Conservation (phyloP, 352 stramenopile genomes). For the Phytophthora pini region DNA sequence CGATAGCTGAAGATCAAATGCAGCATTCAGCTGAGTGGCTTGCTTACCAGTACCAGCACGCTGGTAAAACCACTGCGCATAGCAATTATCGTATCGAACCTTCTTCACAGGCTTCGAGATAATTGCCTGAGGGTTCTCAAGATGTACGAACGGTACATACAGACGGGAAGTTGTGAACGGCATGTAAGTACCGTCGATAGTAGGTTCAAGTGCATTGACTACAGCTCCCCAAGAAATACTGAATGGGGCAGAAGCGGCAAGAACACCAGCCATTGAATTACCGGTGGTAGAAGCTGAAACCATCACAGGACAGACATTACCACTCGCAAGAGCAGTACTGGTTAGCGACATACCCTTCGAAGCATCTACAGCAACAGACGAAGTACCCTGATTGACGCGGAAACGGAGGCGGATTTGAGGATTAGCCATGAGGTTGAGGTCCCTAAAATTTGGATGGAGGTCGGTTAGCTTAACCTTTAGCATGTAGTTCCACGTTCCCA, state of each 20-base stretch:
- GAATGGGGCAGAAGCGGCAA: neutral
- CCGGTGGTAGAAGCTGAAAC: neutral
- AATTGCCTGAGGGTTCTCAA: constrained; percentile 8
- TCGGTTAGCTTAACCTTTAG: constrained; percentile 9
- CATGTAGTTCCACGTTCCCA: neutral
- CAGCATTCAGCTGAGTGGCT: neutral
- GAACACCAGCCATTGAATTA: constrained; percentile 2
- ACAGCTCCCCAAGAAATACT: constrained; percentile 5
- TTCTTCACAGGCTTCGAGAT: constrained; percentile 10
- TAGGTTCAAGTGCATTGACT: constrained; percentile 2
- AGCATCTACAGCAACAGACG: neutral
- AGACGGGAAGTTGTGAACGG: constrained; percentile 1
- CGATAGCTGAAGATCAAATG: constrained; percentile 4
- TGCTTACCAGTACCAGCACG: constrained; percentile 1
- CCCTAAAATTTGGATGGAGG: too few relatives aligned
- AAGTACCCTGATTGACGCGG: constrained; percentile 11
- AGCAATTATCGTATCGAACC: constrained; percentile 9
- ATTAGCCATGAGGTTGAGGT: constrained; percentile 8
- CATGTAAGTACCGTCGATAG: constrained; percentile 7
- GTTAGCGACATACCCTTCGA: neutral
- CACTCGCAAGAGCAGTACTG: neutral
- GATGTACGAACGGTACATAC: constrained; percentile 9
- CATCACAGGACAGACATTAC: neutral
- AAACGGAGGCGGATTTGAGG: constrained; percentile 12
- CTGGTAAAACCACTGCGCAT: constrained; percentile 14